phyloP scores from a whole-genome alignment of 345 rosid species.

The Rhodomyrtus tomentosa region DNA sequence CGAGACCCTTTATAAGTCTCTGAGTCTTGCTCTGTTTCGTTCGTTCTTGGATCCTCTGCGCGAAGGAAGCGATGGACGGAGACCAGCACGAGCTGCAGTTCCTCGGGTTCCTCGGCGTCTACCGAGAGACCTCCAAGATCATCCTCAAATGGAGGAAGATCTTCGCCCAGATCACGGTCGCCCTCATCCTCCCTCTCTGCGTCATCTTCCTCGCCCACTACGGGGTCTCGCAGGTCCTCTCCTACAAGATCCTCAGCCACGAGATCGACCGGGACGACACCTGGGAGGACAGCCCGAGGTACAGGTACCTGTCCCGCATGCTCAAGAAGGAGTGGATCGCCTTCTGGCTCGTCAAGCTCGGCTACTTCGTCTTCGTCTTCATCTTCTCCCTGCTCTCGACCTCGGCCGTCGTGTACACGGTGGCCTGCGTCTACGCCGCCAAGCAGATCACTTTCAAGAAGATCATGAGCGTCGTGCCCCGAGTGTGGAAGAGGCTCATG shows the following conservation, averaged over 20 bases:
- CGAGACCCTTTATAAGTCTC: neutral
- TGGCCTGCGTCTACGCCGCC: slow-evolving; percentile 30
- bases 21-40: neutral
- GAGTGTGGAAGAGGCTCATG: slow-evolving; percentile 28
- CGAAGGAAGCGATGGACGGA: slow-evolving; percentile 20
- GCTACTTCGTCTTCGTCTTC: slow-evolving; percentile 19
- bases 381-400: slow-evolving; percentile 34
- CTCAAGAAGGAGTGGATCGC: slow-evolving; percentile 13
- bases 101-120: slow-evolving; percentile 25
- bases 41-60: neutral
- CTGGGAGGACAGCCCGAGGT: neutral
- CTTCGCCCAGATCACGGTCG: slow-evolving; percentile 32
- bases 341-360: slow-evolving; percentile 17
- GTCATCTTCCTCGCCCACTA: slow-evolving; percentile 27
- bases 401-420: slow-evolving; percentile 27
- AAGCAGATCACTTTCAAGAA: slow-evolving; percentile 21
- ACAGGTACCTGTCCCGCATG: neutral
- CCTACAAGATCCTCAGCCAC: slow-evolving; percentile 3
- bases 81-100: slow-evolving; percentile 31
- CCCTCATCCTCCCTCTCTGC: slow-evolving; percentile 38
- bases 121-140: slow-evolving; percentile 29
- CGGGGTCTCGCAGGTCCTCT: slow-evolving; percentile 13
- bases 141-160: slow-evolving; percentile 29
- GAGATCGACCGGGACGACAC: neutral
- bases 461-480: slow-evolving; percentile 24